A percentile compares a stretch with the other conserved stretches of the same genome.
phyloP scores from a whole-genome alignment of 1,139 yeast genomes.

The Saccharomycopsis crataegensis region DNA sequence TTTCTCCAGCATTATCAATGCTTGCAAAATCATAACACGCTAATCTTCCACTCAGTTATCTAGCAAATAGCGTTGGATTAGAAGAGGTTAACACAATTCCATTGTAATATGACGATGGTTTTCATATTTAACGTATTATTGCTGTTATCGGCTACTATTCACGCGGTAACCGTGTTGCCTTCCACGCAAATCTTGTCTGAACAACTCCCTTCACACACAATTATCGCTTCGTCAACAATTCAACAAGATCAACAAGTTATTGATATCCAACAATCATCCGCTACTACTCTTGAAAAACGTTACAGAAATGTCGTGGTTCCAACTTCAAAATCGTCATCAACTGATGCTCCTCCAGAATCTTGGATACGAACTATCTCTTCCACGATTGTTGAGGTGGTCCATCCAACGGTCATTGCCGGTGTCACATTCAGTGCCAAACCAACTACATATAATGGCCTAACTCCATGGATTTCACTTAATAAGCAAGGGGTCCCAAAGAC shows the following conservation, averaged over 20 bases:
- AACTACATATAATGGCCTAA: conserved; percentile 54
- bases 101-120: no score
- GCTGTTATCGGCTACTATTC: no score
- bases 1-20: no score
- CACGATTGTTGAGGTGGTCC: conserved; percentile 52
- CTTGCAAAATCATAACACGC: no score
- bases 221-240: background rate
- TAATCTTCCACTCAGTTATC: no score
- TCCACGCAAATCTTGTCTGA: background rate
- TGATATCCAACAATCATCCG: background rate
- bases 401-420: conserved; percentile 76
- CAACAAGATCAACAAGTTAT: background rate
- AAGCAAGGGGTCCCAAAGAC: conserved; percentile 80
- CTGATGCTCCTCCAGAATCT: conserved; percentile 40
- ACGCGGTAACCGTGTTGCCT: no score
- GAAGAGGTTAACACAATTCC: no score
- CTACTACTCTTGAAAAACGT: conserved; percentile 18
- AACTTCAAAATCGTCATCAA: conserved; percentile 24
- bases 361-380: conserved; percentile 72
- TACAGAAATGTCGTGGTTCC: conserved; percentile 26
- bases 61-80: no score
- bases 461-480: conserved; percentile 76
- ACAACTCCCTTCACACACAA: background rate
- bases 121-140: no score
- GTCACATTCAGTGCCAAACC: conserved; percentile 77